Evolutionary conservation across 352 stramenopile species (phyloP).

Genomic region (Hyaloperonospora arabidopsidis): DNA sequence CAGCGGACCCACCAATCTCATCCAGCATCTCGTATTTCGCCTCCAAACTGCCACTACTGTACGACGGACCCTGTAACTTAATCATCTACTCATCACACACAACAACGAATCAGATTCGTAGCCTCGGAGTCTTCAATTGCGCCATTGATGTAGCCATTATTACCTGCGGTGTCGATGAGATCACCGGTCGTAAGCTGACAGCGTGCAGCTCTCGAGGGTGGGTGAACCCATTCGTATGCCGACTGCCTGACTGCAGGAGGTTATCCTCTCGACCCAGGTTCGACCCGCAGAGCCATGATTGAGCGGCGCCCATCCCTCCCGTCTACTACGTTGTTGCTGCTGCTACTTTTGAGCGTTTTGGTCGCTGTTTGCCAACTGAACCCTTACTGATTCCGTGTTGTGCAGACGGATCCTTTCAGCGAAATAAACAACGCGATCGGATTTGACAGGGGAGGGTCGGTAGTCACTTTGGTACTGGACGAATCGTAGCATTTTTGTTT

Average conservation of each 20-base stretch:
- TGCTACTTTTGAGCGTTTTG: too few relatives aligned
- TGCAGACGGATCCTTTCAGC: constrained; percentile 14
- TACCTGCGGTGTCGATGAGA: constrained; percentile 33
- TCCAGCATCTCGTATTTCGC: constrained; percentile 77
- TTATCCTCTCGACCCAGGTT: constrained; percentile 24
- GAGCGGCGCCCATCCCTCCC: constrained; percentile 32
- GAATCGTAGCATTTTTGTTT: too few relatives aligned
- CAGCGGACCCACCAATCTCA: constrained; percentile 60
- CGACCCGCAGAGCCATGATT: constrained; percentile 52
- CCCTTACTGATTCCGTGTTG: too few relatives aligned
- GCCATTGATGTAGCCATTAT: not conserved
- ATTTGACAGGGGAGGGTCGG: constrained; percentile 1
- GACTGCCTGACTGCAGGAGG: constrained; percentile 35
- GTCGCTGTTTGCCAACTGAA: constrained; percentile 5
- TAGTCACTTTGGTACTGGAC: not conserved
- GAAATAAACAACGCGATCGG: constrained; percentile 8
- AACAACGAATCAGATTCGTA: not conserved
- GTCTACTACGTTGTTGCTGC: not conserved
- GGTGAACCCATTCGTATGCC: constrained; percentile 38
- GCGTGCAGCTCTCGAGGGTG: constrained; percentile 28
- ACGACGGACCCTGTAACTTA: constrained; percentile 57
- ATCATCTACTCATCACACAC: constrained; percentile 37
- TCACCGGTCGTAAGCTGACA: constrained; percentile 17
- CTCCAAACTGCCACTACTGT: constrained; percentile 65
- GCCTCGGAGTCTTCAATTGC: not conserved